Conservation (phyloP, 805 yeast species). For the Myxozyma mucilagina region DNA sequence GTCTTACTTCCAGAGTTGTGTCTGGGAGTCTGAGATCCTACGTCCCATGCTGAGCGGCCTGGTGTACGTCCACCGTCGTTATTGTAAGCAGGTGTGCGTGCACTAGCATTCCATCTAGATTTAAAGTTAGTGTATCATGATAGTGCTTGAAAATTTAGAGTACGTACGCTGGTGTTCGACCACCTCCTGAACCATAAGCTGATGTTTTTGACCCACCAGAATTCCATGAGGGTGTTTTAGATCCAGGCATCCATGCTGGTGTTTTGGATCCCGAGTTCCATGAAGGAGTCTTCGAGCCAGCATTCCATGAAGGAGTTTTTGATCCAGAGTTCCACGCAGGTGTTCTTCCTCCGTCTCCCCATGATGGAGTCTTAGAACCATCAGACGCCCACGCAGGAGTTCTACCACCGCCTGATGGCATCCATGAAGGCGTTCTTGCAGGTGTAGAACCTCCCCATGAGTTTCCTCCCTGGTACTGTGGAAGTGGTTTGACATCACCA, state of each 20-base stretch:
- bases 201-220: conserved; percentile 38
- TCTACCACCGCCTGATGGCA: conserved; percentile 25
- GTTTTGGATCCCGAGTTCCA: conserved; percentile 34
- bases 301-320: conserved; percentile 54
- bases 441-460: conserved; percentile 14
- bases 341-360: conserved; percentile 49
- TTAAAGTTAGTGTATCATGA: not conserved
- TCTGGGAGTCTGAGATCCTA: conserved; percentile 39
- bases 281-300: conserved; percentile 47
- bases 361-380: conserved; percentile 42
- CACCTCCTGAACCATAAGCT: conserved; percentile 14
- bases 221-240: conserved; percentile 55
- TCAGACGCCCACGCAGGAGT: conserved; percentile 36
- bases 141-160: not conserved
- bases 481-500: conserved; percentile 33
- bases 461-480: conserved; percentile 38
- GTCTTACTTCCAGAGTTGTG: conserved; percentile 47
- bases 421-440: conserved; percentile 41
- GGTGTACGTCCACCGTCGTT: conserved; percentile 46
- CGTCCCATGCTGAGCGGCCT: conserved; percentile 41
- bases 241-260: conserved; percentile 48
- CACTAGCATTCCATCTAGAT: conserved; percentile 42
- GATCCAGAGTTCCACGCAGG: conserved; percentile 56
- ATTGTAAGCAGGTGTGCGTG: conserved; percentile 12
- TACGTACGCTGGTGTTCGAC: conserved; percentile 25